Percentiles rank a stretch among this genome's conserved stretches.
Evolutionary conservation across 345 rosid species (phyloP).

Genomic region (Pseudoturritis turrita): DNA sequence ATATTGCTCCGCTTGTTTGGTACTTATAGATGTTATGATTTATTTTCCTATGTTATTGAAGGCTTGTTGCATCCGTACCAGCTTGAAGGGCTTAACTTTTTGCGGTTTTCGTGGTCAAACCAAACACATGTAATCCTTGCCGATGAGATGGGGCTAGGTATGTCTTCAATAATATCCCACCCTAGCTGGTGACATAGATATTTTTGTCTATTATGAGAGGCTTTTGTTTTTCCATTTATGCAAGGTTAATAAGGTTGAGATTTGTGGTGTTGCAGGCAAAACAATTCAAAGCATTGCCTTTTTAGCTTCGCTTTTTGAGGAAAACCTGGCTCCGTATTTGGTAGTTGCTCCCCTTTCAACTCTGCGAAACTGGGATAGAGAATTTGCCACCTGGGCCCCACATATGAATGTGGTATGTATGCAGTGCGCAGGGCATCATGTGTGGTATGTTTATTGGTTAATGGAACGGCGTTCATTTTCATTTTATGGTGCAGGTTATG

Average conservation of each 20-base stretch:
- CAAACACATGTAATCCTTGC: constrained; percentile 88
- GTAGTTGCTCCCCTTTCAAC: constrained; percentile 95
- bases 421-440: background rate
- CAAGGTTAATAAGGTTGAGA: background rate
- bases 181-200: background rate
- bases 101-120: constrained; percentile 79
- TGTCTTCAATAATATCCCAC: constrained; percentile 14
- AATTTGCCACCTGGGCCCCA: constrained; percentile 93
- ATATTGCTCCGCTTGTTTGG: background rate
- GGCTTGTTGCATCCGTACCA: constrained; percentile 85
- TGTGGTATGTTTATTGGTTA: background rate
- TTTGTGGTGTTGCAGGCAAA: constrained; percentile 57
- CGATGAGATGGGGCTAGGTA: constrained; percentile 96
- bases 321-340: constrained; percentile 51
- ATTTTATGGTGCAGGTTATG: constrained; percentile 56
- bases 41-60: constrained; percentile 34
- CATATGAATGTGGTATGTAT: constrained; percentile 89
- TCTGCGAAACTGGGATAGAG: constrained; percentile 89
- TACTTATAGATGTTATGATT: constrained; percentile 2
- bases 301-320: constrained; percentile 76
- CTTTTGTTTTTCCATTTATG: background rate
- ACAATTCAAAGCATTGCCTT: constrained; percentile 92
- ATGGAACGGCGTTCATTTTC: background rate
- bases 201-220: background rate
- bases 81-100: constrained; percentile 82